Percentiles rank a stretch among this genome's conserved stretches.
These are phyloP conservation scores for Suillus americanus DNA, from an alignment of 768 basidiomycete species.

Conservation along the genomic window DNA sequence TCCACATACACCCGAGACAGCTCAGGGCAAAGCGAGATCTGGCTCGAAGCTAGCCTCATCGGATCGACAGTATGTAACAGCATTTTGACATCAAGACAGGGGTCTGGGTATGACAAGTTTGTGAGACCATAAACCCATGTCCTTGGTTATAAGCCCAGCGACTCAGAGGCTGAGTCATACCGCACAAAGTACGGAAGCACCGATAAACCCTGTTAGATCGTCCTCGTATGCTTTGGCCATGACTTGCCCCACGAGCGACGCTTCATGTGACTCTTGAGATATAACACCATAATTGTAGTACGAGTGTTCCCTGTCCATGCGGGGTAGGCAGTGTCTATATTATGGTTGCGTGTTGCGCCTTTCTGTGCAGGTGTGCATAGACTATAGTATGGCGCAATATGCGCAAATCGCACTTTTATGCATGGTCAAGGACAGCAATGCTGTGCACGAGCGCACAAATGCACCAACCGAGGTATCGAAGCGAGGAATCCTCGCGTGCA, in stretches of 20 bases:
- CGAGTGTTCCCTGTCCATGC: neutral
- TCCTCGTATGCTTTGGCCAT: constrained; percentile 9
- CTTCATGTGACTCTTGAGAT: neutral
- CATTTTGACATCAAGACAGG: neutral
- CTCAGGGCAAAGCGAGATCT: neutral
- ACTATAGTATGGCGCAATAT: neutral
- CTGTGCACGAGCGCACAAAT: constrained; percentile 1
- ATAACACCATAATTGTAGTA: neutral
- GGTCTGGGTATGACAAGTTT: neutral
- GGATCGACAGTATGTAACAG: neutral
- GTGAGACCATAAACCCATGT: neutral
- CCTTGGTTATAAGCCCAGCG: neutral
- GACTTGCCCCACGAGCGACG: neutral
- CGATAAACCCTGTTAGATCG: constrained; percentile 7
- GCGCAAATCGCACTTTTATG: neutral
- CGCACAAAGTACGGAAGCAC: constrained; percentile 13
- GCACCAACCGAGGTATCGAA: constrained; percentile 1
- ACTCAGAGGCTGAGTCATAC: neutral
- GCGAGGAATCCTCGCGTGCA: neutral
- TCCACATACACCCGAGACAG: neutral
- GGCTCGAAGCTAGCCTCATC: constrained; percentile 7
- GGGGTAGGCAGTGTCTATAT: neutral
- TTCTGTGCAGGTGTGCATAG: neutral
- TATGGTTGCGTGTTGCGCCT: neutral
- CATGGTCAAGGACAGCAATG: neutral